Base-by-base conservation (phyloP, 345 rosid species). In the Kandelia obovata region DNA sequence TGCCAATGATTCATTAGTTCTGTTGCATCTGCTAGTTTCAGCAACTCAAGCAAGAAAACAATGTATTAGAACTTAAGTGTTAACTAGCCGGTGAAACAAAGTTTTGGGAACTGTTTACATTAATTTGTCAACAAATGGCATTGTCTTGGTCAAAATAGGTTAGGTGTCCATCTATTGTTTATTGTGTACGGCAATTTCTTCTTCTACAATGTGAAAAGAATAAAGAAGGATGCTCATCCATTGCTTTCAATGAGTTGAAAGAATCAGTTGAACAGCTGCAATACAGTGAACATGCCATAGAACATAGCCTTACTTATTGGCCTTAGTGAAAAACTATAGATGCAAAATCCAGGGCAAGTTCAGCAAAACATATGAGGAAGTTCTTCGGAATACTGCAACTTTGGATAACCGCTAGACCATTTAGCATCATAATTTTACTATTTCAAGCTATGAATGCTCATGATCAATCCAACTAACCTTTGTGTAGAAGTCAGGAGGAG, bases 401-500 rank as follows among this genome's bases (percentile, higher is more conserved):
- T 43, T 43, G 15, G 17, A 16, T 0, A 43, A 43, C 49, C 13
- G 19, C 49, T 13, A 43, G 49, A 4, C 5, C 49, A 43, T 13
- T 43, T 13, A 15, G 49, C 49, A 43, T 43, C 16, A 43, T 11
- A 43, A 43, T 43, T 43, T 13, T 15, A 13, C 49, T 15, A 43
- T 43, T 43, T 43, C 59, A 56, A 25, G 28, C 8, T 56, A 21
- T 56, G 15, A 15, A 72, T 57, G 19, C 37, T 46, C 49, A 13
- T 49, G 34, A 53, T 57, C 53, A 32, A 49, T 58, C 25, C 31
- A 56, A 74, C 75, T 59, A 74, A 85, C 92, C 79, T 82, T 88
- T 55, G 89, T 71, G 74, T 84, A 88, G 71, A 90, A 88, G 75
- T 88, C 86, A 1, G 91, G 93, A 39, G 92, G 82, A 13, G 96